Percentiles rank a stretch among this genome's conserved stretches.
Conservation (phyloP, 1,284 basidiomycete species). For the Ustilago nuda region DNA sequence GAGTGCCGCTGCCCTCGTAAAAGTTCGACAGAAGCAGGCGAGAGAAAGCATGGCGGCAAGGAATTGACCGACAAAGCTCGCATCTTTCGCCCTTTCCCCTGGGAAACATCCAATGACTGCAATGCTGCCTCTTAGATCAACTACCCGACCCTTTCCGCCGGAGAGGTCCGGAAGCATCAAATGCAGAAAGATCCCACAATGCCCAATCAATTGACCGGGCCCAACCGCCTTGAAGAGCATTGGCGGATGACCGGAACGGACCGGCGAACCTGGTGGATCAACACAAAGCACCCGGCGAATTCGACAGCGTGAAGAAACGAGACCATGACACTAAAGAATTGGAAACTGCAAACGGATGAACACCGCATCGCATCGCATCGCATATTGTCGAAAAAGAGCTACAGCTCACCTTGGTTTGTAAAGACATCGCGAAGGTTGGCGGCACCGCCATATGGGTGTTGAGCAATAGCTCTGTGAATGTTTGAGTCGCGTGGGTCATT, state of each 20-base stretch:
- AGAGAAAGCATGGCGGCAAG: neutral
- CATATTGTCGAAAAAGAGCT: neutral
- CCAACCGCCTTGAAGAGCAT: neutral
- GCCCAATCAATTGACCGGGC: slow-evolving; percentile 15
- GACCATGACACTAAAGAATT: neutral
- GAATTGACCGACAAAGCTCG: neutral
- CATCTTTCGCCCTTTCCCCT: neutral
- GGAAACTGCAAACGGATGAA: neutral
- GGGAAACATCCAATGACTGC: slow-evolving; percentile 19
- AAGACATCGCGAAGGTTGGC: slow-evolving; percentile 62
- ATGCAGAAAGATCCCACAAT: neutral
- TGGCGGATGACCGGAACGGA: neutral
- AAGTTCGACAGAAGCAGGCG: neutral
- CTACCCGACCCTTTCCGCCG: slow-evolving; percentile 23
- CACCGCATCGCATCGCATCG: neutral
- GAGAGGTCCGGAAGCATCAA: slow-evolving; percentile 20
- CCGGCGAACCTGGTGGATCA: neutral
- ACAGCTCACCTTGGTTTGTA: slow-evolving; percentile 63
- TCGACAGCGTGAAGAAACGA: neutral
- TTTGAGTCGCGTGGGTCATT: slow-evolving; percentile 50
- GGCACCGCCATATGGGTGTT: slow-evolving; percentile 57
- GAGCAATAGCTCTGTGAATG: slow-evolving; percentile 51
- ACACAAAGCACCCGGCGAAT: neutral
- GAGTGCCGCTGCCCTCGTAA: neutral
- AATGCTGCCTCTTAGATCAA: slow-evolving; percentile 6